Percentiles rank a stretch among this genome's conserved stretches.
Conservation (phyloP, 768 basidiomycete species). For the Tulasnella sp. region DNA sequence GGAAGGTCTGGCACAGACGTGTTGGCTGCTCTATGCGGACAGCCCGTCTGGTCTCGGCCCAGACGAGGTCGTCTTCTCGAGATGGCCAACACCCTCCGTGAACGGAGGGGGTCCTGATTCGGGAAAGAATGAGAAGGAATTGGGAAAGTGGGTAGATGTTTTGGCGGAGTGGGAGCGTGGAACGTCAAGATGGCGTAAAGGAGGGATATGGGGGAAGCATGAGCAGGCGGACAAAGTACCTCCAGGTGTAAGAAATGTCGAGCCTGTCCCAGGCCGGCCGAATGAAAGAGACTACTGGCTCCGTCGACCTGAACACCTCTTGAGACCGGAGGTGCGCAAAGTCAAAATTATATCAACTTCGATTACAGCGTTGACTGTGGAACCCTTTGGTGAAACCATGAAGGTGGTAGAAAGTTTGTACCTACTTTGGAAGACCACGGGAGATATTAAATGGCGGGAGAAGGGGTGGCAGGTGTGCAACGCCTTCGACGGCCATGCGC, state of each 20-base stretch:
- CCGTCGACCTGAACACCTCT: constrained; percentile 37
- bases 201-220: constrained; percentile 9
- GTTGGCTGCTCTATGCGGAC: constrained; percentile 61
- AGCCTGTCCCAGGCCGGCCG: neutral
- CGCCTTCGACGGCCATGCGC: constrained; percentile 49
- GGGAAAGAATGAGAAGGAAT: constrained; percentile 34
- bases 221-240: constrained; percentile 3
- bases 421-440: constrained; percentile 58
- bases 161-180: constrained; percentile 35
- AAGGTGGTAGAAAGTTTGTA: constrained; percentile 67
- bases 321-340: constrained; percentile 70
- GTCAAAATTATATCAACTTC: too few species aligned
- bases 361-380: too few species aligned
- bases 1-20: constrained; percentile 62
- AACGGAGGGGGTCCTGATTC: too few species aligned
- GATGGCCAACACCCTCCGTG: neutral
- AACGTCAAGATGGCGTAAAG: constrained; percentile 3
- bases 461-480: constrained; percentile 62
- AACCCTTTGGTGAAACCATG: too few species aligned
- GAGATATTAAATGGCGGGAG: constrained; percentile 55
- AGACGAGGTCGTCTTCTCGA: constrained; percentile 40
- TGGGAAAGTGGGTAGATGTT: constrained; percentile 28
- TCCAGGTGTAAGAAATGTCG: constrained; percentile 8
- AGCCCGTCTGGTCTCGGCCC: constrained; percentile 57
- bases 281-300: constrained; percentile 43